These are phyloP conservation scores for Mrakia blollopis DNA, from an alignment of 768 basidiomycete genomes.

Conservation along the genomic window DNA sequence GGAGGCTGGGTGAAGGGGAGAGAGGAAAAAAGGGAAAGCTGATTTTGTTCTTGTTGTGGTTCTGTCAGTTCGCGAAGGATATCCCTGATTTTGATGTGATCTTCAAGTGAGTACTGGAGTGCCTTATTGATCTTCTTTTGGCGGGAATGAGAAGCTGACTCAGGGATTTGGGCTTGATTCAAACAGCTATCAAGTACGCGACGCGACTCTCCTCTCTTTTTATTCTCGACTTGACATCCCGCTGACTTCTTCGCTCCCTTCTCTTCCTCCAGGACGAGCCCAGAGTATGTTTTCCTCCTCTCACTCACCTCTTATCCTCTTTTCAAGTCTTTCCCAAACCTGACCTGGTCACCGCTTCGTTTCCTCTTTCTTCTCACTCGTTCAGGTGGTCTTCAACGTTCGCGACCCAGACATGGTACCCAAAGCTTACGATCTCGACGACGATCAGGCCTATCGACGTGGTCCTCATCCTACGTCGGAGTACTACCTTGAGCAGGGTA, in stretches of 20 bases:
- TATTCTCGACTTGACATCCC: not conserved
- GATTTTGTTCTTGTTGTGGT: not conserved
- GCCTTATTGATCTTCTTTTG: no score
- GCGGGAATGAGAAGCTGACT: no score
- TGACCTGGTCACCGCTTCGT: not conserved
- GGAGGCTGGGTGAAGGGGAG: no score
- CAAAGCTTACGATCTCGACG: conserved; percentile 10
- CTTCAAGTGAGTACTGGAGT: not conserved
- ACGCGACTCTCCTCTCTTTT: not conserved
- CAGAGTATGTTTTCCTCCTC: not conserved
- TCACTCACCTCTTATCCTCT: not conserved
- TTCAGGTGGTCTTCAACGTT: conserved; percentile 1
- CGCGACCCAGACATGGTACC: not conserved
- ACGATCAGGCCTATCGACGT: not conserved
- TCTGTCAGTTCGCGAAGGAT: conserved; percentile 4
- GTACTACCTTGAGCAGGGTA: conserved; percentile 11
- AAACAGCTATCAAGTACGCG: conserved; percentile 9
- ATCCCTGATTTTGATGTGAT: conserved; percentile 10
- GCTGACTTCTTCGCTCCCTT: not conserved
- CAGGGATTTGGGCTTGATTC: no score
- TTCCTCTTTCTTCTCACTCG: not conserved
- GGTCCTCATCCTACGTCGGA: conserved; percentile 20
- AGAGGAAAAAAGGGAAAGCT: not conserved
- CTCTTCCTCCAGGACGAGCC: not conserved
- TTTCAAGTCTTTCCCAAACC: not conserved